Percentiles rank a stretch among this genome's conserved stretches.
phyloP scores from a whole-genome alignment of 177 flowering plant species.

The Telopea speciosissima region DNA sequence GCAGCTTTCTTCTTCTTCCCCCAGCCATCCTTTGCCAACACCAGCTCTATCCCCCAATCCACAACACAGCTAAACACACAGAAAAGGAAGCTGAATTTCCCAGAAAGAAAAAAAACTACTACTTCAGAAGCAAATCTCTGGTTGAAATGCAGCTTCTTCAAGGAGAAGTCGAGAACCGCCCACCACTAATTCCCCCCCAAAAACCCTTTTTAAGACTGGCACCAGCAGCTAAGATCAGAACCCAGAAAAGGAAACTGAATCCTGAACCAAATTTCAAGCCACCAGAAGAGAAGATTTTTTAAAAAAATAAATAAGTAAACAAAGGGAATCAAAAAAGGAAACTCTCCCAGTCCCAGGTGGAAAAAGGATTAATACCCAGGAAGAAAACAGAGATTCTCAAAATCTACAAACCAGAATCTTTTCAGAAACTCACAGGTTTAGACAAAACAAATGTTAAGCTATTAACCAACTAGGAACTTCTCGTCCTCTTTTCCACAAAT shows the following conservation, averaged over 20 bases:
- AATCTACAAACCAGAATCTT: not conserved
- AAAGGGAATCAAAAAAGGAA: not conserved
- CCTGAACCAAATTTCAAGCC: conserved; percentile 7
- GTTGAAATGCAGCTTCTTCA: conserved; percentile 10
- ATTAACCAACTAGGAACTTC: too few relatives aligned
- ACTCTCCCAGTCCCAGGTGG: conserved; percentile 2
- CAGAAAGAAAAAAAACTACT: not conserved
- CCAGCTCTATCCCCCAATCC: not conserved
- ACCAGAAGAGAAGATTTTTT: not conserved
- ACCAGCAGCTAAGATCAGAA: conserved; percentile 7
- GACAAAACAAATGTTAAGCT: too few relatives aligned
- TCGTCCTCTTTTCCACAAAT: not conserved
- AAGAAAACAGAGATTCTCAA: not conserved
- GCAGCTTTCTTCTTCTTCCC: conserved; percentile 46
- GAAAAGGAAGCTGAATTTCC: too few relatives aligned
- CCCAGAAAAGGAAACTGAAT: conserved; percentile 5
- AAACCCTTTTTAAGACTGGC: not conserved
- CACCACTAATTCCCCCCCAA: conserved; percentile 2
- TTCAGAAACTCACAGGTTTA: conserved; percentile 2
- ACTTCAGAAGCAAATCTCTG: conserved; percentile 3
- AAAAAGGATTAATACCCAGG: not conserved
- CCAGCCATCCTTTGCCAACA: conserved; percentile 27
- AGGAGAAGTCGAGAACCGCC: not conserved
- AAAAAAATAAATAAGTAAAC: not conserved
- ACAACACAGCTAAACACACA: conserved; percentile 3